Evolutionary conservation across 257 asterid species (phyloP).

Genomic region (Scutellaria galericulata): DNA sequence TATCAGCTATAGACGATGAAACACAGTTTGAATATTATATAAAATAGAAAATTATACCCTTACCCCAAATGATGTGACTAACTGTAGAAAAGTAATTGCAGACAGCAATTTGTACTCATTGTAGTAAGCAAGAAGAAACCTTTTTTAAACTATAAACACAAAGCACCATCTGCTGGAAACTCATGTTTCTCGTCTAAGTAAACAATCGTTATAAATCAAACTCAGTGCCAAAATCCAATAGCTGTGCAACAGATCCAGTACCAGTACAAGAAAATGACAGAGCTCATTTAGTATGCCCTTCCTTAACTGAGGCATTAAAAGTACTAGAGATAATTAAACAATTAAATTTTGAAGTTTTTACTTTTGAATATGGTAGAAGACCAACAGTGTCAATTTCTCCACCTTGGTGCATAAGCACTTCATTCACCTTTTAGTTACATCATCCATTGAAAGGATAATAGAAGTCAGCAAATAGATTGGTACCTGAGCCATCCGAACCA

Average conservation of each 20-base stretch:
- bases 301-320: background rate
- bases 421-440: slow-evolving; percentile 22
- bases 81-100: background rate
- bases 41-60: slow-evolving; percentile 10
- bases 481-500: slow-evolving; percentile 99
- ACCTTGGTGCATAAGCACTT: slow-evolving; percentile 20
- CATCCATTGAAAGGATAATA: slow-evolving; percentile 25
- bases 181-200: background rate
- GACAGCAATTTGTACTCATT: slow-evolving; percentile 6
- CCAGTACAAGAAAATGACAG: background rate
- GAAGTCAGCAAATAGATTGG: slow-evolving; percentile 17
- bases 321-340: background rate
- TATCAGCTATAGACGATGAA: background rate
- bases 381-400: background rate
- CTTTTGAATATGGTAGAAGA: slow-evolving; percentile 18
- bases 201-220: slow-evolving; percentile 13
- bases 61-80: background rate
- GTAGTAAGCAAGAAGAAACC: background rate
- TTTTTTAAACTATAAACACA: background rate
- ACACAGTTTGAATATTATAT: too few relatives aligned
- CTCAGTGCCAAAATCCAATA: slow-evolving; percentile 6
- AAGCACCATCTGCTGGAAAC: background rate
- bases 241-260: background rate
- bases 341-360: slow-evolving; percentile 14
- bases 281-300: slow-evolving; percentile 11